Evolutionary conservation across 2,329 filamentous ascomycete species (phyloP), one percentile per base, ranked within the genome.

Genomic region (Epichloe gansuensis): DNA sequence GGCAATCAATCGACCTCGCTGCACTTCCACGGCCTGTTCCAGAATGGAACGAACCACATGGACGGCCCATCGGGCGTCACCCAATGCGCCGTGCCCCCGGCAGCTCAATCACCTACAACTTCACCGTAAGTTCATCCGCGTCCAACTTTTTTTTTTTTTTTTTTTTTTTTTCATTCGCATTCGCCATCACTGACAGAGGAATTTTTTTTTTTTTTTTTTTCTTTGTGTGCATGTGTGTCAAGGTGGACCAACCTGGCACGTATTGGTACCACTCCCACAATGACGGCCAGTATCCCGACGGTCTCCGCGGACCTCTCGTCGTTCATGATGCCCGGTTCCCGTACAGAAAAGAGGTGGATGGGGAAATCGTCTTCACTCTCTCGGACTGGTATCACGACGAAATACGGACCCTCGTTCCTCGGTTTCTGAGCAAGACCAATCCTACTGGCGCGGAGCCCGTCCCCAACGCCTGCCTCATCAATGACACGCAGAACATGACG

Each of bases 191-290:
- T 34, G 17, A 46, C 8, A 28, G 8, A 9, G 8, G 25, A 9
- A 17, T 12, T 11, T 1, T 25, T 25, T 45, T n/a, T n/a, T 11
- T 46, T 11, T 12, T 21, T 4, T 21, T 35, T 3, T 21, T 35
- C 2, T 17, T 17, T 17, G 2, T 17, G 17, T 17, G 17, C 2
- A 17, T 17, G 17, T 23, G 5, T 13, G 12, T 8, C 3, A n/a
- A 76, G 83, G 65, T 76, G 52, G 62, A 80, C 48, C 84, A 88
- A 69, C 75, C 82, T 0, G 86, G 86, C 31, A 87, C 85, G 1
- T 90, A 88, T 66, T 90, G 86, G 86, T 91, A 90, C 59, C 85
- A 88, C 63, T 85, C 81, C 4, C 85, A 88, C 62, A 75, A 75
- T 23, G 73, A 75, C 56, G 81, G 76, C 25, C 83, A 86, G 63